Base-by-base conservation (phyloP, 2,329 filamentous ascomycete genomes). In the Colletotrichum coccodes region DNA sequence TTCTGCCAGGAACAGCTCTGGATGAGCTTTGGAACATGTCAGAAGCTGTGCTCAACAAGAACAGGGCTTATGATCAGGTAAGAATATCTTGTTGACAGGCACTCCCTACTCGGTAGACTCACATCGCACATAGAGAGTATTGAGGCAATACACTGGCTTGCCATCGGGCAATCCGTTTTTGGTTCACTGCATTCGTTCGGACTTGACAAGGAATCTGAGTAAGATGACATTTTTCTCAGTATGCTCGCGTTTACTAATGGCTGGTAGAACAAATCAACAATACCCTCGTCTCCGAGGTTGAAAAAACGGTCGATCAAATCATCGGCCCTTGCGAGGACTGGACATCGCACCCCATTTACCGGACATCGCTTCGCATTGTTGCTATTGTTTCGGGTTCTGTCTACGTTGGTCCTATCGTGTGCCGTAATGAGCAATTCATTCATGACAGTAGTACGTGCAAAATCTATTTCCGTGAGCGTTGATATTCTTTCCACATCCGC, bases 331-430 rank as follows among this genome's bases (percentile, higher is more conserved):
- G 77, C 63, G 70, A 75, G 5, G 79, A 81, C 58, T 84, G 80
- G 79, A 80, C 77, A 0, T 36, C 73, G 0, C 72, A 82, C 30
- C 75, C 75, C 14, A 77, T 82, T 50, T 77, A 81, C 72, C 68
- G 73, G 16, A 77, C 75, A 16, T 68, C 85, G 2, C 75, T 84
- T 2, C 79, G 80, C 34, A 79, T 85, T 26, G 81, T 85, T 4
- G 81, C 81, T 60, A 79, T 79, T 40, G 77, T 83, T 3, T 83
- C 80, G 0, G 83, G 83, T 4, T 75, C 79, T 14, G 75, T 84
- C n/a, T 85, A 84, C 54, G 76, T 85, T 21, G 83, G 83, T 18
- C 71, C 79, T 1, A 80, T 82, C 34, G 75, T 83, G 5, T 82
- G 80, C 71, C 81, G 79, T n/a, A 72, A 77, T 6, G 79, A 81